Percentiles rank a stretch among this genome's conserved stretches.
Evolutionary conservation across 371 early-diverging fungal species (phyloP).

Genomic region (Lichtheimia hyalospora): DNA sequence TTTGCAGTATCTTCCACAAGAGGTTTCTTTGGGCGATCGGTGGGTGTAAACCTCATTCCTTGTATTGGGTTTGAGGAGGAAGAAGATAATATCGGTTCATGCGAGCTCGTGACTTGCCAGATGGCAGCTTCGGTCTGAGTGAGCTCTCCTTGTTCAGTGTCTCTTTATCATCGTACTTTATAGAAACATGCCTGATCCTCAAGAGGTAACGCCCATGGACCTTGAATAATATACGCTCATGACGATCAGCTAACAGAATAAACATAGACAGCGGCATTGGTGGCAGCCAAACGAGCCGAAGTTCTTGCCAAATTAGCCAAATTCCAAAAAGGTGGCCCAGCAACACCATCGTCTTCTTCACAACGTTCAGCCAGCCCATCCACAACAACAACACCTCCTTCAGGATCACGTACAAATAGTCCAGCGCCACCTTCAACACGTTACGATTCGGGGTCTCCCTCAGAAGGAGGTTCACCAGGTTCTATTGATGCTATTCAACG

Average conservation of each 20-base stretch:
- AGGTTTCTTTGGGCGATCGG: constrained; percentile 17
- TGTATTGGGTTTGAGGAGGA: too few relatives aligned
- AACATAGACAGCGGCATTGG: constrained; percentile 21
- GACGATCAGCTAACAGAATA: too few relatives aligned
- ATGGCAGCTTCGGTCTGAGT: too few relatives aligned
- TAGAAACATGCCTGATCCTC: constrained; percentile 7
- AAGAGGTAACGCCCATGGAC: background rate
- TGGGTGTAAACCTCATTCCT: constrained; percentile 10
- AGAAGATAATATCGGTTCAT: too few relatives aligned
- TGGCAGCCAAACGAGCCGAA: constrained; percentile 42
- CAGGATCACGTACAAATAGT: constrained; percentile 1
- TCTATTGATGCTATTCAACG: constrained; percentile 31
- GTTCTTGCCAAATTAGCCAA: constrained; percentile 38
- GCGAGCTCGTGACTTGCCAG: too few relatives aligned
- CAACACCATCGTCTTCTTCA: constrained; percentile 7
- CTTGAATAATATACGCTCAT: too few relatives aligned
- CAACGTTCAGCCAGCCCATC: constrained; percentile 3
- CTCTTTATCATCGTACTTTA: background rate
- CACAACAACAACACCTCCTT: background rate
- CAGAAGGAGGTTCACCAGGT: background rate
- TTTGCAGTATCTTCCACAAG: constrained; percentile 23
- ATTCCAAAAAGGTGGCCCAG: constrained; percentile 25
- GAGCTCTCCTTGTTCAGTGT: too few relatives aligned
- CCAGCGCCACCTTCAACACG: constrained; percentile 5
- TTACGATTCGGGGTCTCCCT: too few relatives aligned